phyloP scores from a whole-genome alignment of 2,329 filamentous ascomycete species.

The Biscogniauxia marginata region DNA sequence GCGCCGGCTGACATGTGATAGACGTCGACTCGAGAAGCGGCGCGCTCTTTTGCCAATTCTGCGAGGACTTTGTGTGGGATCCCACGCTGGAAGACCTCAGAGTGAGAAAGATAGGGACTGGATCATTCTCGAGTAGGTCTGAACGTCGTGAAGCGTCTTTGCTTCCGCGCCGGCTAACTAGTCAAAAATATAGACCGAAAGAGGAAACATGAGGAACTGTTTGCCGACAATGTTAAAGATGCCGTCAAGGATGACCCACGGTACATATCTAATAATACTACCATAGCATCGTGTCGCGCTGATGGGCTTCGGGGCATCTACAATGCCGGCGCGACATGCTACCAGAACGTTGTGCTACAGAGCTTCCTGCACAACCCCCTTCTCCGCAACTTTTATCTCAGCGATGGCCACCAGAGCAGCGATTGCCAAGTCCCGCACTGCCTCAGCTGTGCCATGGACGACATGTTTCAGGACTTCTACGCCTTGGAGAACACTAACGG shows the following conservation, averaged over 20 bases:
- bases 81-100: constrained; percentile 75
- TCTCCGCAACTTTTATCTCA: constrained; percentile 86
- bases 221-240: constrained; percentile 57
- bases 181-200: constrained; percentile 57
- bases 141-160: constrained; percentile 20
- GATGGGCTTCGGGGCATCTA: constrained; percentile 89
- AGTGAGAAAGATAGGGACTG: constrained; percentile 66
- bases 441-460: constrained; percentile 69
- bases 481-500: constrained; percentile 77
- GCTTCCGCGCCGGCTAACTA: neutral
- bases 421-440: constrained; percentile 67
- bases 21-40: constrained; percentile 77
- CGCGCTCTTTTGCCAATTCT: constrained; percentile 76
- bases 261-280: constrained; percentile 77
- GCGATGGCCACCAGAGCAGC: constrained; percentile 78
- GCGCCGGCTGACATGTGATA: constrained; percentile 34
- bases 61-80: constrained; percentile 80
- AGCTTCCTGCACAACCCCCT: constrained; percentile 92
- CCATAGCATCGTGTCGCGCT: constrained; percentile 76
- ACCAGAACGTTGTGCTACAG: constrained; percentile 94
- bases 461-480: constrained; percentile 72
- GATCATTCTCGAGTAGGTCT: constrained; percentile 64
- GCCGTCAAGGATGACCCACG: constrained; percentile 62
- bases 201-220: constrained; percentile 71
- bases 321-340: constrained; percentile 98